Conservation (phyloP, 306 rosid genomes). For the Pachyrhizus erosus region DNA sequence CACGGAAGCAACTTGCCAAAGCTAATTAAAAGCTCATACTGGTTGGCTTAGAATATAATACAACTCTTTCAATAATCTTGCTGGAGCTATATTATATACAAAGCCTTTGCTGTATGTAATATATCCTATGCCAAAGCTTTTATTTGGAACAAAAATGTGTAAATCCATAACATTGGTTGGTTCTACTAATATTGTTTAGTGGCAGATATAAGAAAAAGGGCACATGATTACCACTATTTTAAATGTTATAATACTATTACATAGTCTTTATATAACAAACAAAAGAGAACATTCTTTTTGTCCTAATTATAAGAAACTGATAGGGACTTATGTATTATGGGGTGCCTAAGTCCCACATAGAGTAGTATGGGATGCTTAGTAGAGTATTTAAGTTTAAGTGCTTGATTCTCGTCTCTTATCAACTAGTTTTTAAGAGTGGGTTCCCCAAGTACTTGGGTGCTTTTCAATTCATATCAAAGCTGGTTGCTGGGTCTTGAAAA, state of each 20-base stretch:
- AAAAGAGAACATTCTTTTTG: too few species aligned
- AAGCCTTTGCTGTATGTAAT: constrained; percentile 7
- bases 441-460: too few species aligned
- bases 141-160: constrained; percentile 9
- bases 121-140: constrained; percentile 18
- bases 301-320: too few species aligned
- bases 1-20: constrained; percentile 23
- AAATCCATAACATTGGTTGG: constrained; percentile 13
- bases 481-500: too few species aligned
- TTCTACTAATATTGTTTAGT: constrained; percentile 33
- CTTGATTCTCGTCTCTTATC: too few species aligned
- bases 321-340: too few species aligned
- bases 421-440: too few species aligned
- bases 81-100: not conserved
- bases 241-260: not conserved
- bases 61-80: constrained; percentile 33
- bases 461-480: too few species aligned
- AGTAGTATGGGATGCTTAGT: too few species aligned
- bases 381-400: too few species aligned
- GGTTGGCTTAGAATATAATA: constrained; percentile 36
- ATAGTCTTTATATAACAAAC: too few species aligned
- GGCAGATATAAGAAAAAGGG: not conserved
- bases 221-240: not conserved
- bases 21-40: constrained; percentile 20
- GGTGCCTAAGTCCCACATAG: too few species aligned